Conservation (phyloP, 371 early-diverging fungal species). For the Rhizopus arrhizus region DNA sequence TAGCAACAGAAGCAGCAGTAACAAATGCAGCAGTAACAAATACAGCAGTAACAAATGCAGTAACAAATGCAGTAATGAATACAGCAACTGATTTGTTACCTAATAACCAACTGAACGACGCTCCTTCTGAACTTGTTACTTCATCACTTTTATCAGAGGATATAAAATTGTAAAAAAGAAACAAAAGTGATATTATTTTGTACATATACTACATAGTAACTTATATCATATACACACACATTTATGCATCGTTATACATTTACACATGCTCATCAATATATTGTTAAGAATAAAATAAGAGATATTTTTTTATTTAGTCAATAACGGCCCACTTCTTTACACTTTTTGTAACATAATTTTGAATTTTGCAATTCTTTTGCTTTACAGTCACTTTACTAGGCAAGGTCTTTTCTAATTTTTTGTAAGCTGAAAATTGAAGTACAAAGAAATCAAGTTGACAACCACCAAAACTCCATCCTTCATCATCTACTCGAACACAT, state of each 20-base stretch:
- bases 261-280: too few relatives aligned
- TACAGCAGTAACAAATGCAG: too few relatives aligned
- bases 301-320: conserved; percentile 1
- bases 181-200: too few relatives aligned
- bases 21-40: too few relatives aligned
- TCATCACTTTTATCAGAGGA: not conserved
- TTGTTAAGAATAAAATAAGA: not conserved
- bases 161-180: not conserved
- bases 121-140: not conserved
- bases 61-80: too few relatives aligned
- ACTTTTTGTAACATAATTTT: conserved; percentile 25
- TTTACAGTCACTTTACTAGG: conserved; percentile 27
- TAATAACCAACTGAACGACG: too few relatives aligned
- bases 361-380: conserved; percentile 15
- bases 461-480: conserved; percentile 55
- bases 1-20: too few relatives aligned
- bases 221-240: too few relatives aligned
- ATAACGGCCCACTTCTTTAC: conserved; percentile 33
- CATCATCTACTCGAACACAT: conserved; percentile 55
- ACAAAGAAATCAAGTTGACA: conserved; percentile 54
- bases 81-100: too few relatives aligned
- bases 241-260: too few relatives aligned
- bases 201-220: too few relatives aligned
- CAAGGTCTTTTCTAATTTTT: conserved; percentile 12
- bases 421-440: conserved; percentile 23